These are phyloP conservation scores for Tuber aestivum DNA, from an alignment of 495 filamentous ascomycete species.

Conservation along the genomic window DNA sequence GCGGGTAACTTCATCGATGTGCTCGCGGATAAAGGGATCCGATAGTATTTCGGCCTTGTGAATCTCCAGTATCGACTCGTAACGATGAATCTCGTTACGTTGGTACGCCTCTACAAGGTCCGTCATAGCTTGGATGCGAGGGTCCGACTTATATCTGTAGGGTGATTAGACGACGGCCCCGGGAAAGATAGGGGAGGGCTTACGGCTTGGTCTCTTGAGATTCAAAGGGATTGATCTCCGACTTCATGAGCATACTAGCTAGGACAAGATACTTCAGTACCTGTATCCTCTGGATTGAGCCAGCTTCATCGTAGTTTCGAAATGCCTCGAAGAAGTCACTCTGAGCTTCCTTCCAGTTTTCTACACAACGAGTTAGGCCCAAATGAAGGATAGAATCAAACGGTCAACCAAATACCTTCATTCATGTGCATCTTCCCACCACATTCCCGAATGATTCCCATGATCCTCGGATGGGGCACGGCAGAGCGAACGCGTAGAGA, in stretches of 20 bases:
- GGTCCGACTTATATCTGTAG: constrained; percentile 74
- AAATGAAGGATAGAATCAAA: neutral
- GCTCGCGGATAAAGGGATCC: constrained; percentile 96
- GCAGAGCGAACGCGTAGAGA: constrained; percentile 87
- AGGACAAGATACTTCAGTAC: constrained; percentile 96
- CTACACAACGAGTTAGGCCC: constrained; percentile 43
- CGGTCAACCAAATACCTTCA: constrained; percentile 51
- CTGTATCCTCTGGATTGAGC: constrained; percentile 90
- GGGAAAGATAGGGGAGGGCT: neutral
- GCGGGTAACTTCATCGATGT: constrained; percentile 97
- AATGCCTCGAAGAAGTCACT: constrained; percentile 98
- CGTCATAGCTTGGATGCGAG: constrained; percentile 92
- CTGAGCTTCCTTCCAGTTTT: constrained; percentile 97
- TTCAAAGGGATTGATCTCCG: constrained; percentile 98
- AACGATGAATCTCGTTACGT: constrained; percentile 84
- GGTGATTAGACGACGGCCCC: constrained; percentile 6
- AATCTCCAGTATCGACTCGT: constrained; percentile 78
- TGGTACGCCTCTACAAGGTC: constrained; percentile 95
- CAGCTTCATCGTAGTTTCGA: constrained; percentile 97
- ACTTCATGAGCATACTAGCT: constrained; percentile 97
- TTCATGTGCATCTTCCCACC: constrained; percentile 99
- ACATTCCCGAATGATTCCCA: constrained; percentile 97
- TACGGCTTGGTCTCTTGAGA: constrained; percentile 95
- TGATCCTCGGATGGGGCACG: constrained; percentile 95
- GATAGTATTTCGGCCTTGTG: constrained; percentile 76